Base-by-base conservation (phyloP, 202 grass and related monocot species). In the Cymbopogon flexuosus region DNA sequence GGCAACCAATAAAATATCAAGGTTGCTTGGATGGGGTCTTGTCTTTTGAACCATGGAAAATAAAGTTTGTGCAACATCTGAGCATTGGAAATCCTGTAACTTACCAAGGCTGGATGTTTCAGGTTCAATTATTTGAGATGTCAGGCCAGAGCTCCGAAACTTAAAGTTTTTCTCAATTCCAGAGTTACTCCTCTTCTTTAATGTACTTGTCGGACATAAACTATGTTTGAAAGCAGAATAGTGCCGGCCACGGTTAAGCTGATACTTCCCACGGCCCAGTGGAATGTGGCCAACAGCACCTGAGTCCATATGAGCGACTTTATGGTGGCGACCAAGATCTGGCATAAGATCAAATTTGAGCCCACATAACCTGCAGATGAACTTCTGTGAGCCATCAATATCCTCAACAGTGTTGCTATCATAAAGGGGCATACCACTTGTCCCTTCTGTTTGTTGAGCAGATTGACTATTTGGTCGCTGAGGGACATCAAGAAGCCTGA, bases 31-130 rank as follows among this genome's bases (percentile, higher is more conserved):
- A 86, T 92, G 92, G 67, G 83, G 83, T 78, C 83, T 99, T 70
- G 92, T 93, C 90, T 93, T 95, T 83, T 91, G 90, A 54, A 91
- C 87, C 72, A 88, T 89, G 49, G 92, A 93, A 90, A 93, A 93
- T 65, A 99, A 87, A 74, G 80, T 78, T 46, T 85, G 80, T 1
- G 96, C 90, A 40, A 99, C 77, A 75, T 89, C 89, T 75, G 80
- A 91, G 77, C 92, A 99, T 68, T 93, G 88, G 39, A 66, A 73
- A 78, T 96, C 90, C 27, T 77, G 75, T 78, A 95, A 81, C 65
- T 46, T 82, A 15, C 92, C 90, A 45, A 99, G 83, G 81, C 43
- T 87, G 29, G 59, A 68, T 78, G 88, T 82, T 91, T 96, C 88
- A 30, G 82, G 34, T 74, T 88, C 82, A 74, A 79, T 70, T 78